Conservation (phyloP, 148 eudicot species). For the Drosera capensis region DNA sequence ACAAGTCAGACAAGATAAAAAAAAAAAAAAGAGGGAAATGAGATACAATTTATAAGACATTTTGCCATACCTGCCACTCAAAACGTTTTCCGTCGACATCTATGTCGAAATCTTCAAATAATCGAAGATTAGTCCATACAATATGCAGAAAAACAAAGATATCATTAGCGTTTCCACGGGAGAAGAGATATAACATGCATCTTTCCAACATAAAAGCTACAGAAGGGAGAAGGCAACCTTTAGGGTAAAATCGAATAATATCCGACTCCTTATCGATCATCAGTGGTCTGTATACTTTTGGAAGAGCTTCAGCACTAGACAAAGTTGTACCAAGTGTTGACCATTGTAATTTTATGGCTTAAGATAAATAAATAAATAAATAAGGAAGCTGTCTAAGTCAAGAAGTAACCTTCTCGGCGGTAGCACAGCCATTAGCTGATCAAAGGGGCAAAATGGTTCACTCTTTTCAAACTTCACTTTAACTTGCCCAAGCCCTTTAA, state of each 20-base stretch:
- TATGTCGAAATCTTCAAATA: too few species aligned
- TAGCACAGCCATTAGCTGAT: constrained; percentile 52
- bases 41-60: too few species aligned
- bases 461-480: constrained; percentile 31
- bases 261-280: constrained; percentile 29
- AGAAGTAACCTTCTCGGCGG: constrained; percentile 44
- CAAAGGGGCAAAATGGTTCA: constrained; percentile 37
- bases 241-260: constrained; percentile 32
- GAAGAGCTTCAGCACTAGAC: constrained; percentile 47
- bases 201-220: too few species aligned
- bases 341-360: background rate
- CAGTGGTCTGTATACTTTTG: constrained; percentile 18
- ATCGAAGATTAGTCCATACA: too few species aligned
- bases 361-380: background rate
- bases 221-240: too few species aligned
- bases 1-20: too few species aligned
- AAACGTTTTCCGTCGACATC: too few species aligned
- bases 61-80: too few species aligned
- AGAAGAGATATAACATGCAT: too few species aligned
- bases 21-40: too few species aligned
- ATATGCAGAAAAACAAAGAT: too few species aligned
- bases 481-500: constrained; percentile 27
- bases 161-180: too few species aligned
- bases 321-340: constrained; percentile 1
- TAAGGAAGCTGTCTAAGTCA: background rate